Conservation (phyloP, 768 basidiomycete species). For the Roridomyces roridus region DNA sequence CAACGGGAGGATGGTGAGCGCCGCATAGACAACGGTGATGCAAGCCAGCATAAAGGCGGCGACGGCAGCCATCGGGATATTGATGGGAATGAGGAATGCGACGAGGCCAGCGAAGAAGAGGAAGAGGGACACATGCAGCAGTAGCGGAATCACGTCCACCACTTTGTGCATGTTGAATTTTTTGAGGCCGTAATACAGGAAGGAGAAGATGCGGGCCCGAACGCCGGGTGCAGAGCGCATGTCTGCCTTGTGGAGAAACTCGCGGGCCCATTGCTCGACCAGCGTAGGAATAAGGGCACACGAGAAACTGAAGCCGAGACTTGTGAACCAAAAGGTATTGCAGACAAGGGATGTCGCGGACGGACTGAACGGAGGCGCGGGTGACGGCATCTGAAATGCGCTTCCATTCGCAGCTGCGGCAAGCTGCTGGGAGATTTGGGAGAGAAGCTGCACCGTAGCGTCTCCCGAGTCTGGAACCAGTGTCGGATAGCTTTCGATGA, state of each 20-base stretch:
- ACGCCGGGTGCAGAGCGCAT: conserved; percentile 1
- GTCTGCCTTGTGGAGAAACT: conserved; percentile 2
- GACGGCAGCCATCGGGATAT: not conserved
- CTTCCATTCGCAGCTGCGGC: not conserved
- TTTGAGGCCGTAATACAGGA: not conserved
- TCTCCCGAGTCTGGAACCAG: too few species aligned
- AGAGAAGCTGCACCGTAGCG: not conserved
- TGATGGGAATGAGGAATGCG: not conserved
- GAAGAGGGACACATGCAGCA: conserved; percentile 6
- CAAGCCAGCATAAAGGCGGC: not conserved
- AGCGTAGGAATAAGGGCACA: conserved; percentile 6
- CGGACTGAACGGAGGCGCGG: not conserved
- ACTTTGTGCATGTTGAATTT: not conserved
- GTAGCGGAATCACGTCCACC: conserved; percentile 13
- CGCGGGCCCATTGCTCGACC: conserved; percentile 8
- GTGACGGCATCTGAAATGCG: not conserved
- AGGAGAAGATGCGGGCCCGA: not conserved
- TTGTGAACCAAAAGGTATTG: too few species aligned
- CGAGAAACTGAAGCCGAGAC: not conserved
- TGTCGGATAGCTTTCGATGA: conserved; percentile 10
- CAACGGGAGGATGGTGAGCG: conserved; percentile 17
- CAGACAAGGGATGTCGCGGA: not conserved
- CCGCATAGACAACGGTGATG: not conserved
- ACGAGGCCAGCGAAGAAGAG: not conserved
- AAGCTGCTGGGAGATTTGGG: not conserved